Evolutionary conservation across 257 asterid species (phyloP), one percentile per base, ranked within the genome.

Genomic region (Rehmannia glutinosa): DNA sequence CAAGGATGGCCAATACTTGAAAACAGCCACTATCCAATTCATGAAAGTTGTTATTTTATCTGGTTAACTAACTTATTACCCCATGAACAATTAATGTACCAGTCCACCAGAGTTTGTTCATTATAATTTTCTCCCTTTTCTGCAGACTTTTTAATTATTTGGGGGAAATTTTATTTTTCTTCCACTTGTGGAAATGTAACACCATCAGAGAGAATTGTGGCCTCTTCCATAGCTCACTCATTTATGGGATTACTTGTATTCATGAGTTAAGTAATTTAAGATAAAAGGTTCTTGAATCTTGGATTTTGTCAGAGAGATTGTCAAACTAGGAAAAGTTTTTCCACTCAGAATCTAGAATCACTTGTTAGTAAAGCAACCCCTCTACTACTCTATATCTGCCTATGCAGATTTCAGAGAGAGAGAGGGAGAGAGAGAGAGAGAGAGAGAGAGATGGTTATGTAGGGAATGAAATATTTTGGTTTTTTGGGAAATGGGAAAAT

Each of bases 301-400:
- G 70, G 8, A 13, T 12, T 64, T 9, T 63, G 60, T 73, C 62
- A 28, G 64, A 36, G 27, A 6, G 16, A 13, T 69, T 82, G 80
- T 77, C 78, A 71, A 66, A 65, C 63, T 52, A 49, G 69, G 65
- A 67, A 56, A 62, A 69, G 41, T 6, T 19, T 62, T 38, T 43
- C n/a, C 27, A 51, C 36, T 43, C 62, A 54, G 62, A 67, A 25
- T 61, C 39, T 58, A 76, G 82, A 76, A 78, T 83, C 85, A 72
- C 90, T 85, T 85, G 84, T 80, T 76, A 55, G 59, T 47, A 74
- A 85, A 85, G 83, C 78, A 83, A 85, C 8, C 70, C 63, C 70
- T 24, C 69, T 32, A 35, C 76, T 15, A 70, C 71, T 63, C 62
- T 53, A 64, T 25, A 54, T 57, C 53, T 75, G 45, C 32, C 69